Percentiles rank a stretch among this genome's conserved stretches.
Conservation (phyloP, 139 green algal genomes). For the Micractinium conductrix region DNA sequence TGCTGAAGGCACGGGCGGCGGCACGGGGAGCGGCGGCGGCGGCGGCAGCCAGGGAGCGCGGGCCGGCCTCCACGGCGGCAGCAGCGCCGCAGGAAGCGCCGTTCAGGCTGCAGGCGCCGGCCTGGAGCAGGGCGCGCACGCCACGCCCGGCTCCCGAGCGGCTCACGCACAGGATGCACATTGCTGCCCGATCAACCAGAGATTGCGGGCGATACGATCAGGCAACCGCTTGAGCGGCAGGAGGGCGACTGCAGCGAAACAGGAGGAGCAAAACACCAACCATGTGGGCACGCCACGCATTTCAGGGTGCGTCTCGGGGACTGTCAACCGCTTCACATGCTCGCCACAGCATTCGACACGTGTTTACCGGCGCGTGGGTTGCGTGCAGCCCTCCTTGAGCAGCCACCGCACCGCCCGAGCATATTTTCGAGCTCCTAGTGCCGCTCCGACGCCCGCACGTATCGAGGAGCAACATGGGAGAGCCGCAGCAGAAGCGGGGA, state of each 20-base stretch:
- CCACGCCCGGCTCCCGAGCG: neutral
- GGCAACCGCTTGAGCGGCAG: neutral
- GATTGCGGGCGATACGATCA: neutral
- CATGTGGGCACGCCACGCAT: too few relatives aligned
- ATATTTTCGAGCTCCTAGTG: too few relatives aligned
- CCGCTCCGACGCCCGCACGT: too few relatives aligned
- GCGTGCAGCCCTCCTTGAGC: neutral
- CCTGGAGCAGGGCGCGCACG: neutral
- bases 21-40: too few relatives aligned
- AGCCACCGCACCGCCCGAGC: too few relatives aligned
- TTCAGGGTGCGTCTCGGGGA: too few relatives aligned
- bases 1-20: constrained; percentile 22
- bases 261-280: too few relatives aligned
- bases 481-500: neutral
- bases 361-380: neutral
- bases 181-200: neutral
- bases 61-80: too few relatives aligned
- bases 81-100: too few relatives aligned
- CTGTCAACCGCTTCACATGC: too few relatives aligned
- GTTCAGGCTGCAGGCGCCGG: neutral
- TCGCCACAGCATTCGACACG: neutral
- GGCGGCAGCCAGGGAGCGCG: too few relatives aligned
- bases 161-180: constrained; percentile 19
- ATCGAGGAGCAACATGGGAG: neutral
- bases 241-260: neutral